A percentile compares a stretch with the other conserved stretches of the same genome.
Conservation (phyloP, 2,329 filamentous ascomycete genomes). For the Pestalotiopsis sp. region DNA sequence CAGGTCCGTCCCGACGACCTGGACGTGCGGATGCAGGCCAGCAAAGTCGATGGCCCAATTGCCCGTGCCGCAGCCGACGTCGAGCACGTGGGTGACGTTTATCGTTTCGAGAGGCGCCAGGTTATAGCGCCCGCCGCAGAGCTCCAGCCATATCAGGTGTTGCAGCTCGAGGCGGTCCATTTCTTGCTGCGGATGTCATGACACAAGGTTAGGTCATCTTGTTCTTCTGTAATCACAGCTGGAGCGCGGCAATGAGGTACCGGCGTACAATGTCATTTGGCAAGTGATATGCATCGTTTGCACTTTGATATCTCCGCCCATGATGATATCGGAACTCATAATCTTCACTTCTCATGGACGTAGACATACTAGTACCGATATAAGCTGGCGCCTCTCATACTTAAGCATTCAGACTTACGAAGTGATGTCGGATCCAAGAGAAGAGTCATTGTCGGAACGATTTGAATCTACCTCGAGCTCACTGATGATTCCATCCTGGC, state of each 20-base stretch:
- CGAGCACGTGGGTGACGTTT: conserved; percentile 17
- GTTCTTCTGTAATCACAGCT: not conserved
- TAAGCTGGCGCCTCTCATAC: not conserved
- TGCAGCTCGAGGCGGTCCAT: conserved; percentile 24
- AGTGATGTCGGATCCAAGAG: conserved; percentile 21
- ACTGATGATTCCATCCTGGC: conserved; percentile 11
- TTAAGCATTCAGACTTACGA: conserved; percentile 16
- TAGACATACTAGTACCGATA: conserved; percentile 15
- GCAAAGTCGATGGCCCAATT: conserved; percentile 25
- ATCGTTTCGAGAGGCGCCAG: conserved; percentile 20
- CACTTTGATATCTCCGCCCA: conserved; percentile 21
- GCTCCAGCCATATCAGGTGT: conserved; percentile 22
- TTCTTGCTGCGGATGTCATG: conserved; percentile 16
- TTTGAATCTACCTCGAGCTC: conserved; percentile 20
- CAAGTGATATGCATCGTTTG: conserved; percentile 21
- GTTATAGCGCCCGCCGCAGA: conserved; percentile 18
- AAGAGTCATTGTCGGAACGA: conserved; percentile 19
- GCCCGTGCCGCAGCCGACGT: conserved; percentile 17
- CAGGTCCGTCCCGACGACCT: conserved; percentile 23
- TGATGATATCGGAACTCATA: conserved; percentile 20
- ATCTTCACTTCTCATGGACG: conserved; percentile 17
- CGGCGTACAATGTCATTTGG: conserved; percentile 22
- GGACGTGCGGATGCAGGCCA: conserved; percentile 19
- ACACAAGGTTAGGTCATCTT: not conserved
- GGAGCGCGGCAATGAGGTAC: not conserved